Evolutionary conservation across 805 yeast genomes (phyloP).

Genomic region (Kuraishia hungarica): DNA sequence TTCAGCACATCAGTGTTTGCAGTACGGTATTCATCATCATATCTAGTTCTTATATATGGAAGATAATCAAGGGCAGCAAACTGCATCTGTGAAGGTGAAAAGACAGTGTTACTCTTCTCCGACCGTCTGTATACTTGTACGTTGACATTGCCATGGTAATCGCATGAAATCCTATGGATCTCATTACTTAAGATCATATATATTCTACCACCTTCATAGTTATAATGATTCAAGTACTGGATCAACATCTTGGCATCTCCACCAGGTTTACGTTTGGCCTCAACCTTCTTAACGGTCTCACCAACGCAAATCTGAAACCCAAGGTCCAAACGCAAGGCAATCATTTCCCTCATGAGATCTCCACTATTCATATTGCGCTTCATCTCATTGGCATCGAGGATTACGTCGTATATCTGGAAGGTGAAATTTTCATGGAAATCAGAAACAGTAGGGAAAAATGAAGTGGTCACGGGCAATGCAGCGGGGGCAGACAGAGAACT

Average conservation of each 20-base stretch:
- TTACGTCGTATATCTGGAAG: conserved; percentile 76
- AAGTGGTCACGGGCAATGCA: conserved; percentile 74
- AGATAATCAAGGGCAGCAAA: conserved; percentile 22
- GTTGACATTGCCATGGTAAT: conserved; percentile 60
- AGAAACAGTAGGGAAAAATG: conserved; percentile 61
- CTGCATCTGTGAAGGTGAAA: conserved; percentile 12
- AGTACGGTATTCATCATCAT: conserved; percentile 56
- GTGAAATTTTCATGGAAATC: conserved; percentile 70
- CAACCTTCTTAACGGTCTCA: conserved; percentile 54
- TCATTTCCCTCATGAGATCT: conserved; percentile 77
- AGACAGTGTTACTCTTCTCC: conserved; percentile 20
- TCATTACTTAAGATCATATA: conserved; percentile 76
- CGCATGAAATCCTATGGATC: conserved; percentile 76
- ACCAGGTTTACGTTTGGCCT: conserved; percentile 45
- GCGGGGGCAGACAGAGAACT: conserved; percentile 90
- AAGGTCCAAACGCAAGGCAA: conserved; percentile 67
- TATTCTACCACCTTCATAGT: conserved; percentile 49
- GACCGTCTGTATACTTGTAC: conserved; percentile 57
- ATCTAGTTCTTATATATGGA: conserved; percentile 67
- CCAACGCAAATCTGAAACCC: conserved; percentile 92
- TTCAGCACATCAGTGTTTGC: conserved; percentile 49
- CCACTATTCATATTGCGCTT: conserved; percentile 40
- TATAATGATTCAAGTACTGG: conserved; percentile 42
- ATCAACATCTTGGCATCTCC: conserved; percentile 47
- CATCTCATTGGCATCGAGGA: conserved; percentile 51